phyloP scores from a whole-genome alignment of 169 alveolate species.

The Perkinsus chesapeaki region DNA sequence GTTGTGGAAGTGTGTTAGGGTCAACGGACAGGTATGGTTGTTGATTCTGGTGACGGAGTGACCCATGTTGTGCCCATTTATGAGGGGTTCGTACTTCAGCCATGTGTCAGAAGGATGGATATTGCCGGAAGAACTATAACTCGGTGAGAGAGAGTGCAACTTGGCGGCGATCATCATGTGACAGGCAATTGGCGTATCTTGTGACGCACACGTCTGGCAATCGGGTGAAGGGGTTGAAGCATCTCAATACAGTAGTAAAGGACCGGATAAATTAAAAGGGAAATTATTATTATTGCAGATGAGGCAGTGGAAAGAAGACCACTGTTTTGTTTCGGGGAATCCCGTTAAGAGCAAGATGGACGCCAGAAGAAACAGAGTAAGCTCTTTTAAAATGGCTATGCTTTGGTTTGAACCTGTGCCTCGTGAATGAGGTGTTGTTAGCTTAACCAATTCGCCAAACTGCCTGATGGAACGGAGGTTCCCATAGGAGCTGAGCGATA shows the following conservation, averaged over 20 bases:
- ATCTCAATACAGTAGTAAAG: not conserved
- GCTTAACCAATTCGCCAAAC: not conserved
- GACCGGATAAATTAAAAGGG: no score
- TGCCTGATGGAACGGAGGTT: not conserved
- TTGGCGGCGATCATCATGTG: not conserved
- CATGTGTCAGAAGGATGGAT: constrained; percentile 57
- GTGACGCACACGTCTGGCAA: not conserved
- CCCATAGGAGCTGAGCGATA: not conserved
- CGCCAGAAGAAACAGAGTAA: not conserved
- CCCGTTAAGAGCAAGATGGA: not conserved
- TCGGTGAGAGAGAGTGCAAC: constrained; percentile 16
- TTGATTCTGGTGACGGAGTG: constrained; percentile 81
- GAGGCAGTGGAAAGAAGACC: not conserved
- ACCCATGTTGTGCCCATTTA: constrained; percentile 73
- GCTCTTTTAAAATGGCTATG: not conserved
- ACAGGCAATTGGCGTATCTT: not conserved
- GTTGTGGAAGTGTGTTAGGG: constrained; percentile 55
- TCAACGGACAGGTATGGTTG: constrained; percentile 77
- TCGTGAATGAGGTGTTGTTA: not conserved
- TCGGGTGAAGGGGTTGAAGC: not conserved
- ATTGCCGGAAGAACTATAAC: constrained; percentile 75
- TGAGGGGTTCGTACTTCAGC: constrained; percentile 67
- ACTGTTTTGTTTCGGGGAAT: not conserved
- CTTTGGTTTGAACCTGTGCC: not conserved
- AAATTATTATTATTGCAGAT: no score